Base-by-base conservation (phyloP, 495 filamentous ascomycete genomes). In the Lasiosphaeriaceae sp. region DNA sequence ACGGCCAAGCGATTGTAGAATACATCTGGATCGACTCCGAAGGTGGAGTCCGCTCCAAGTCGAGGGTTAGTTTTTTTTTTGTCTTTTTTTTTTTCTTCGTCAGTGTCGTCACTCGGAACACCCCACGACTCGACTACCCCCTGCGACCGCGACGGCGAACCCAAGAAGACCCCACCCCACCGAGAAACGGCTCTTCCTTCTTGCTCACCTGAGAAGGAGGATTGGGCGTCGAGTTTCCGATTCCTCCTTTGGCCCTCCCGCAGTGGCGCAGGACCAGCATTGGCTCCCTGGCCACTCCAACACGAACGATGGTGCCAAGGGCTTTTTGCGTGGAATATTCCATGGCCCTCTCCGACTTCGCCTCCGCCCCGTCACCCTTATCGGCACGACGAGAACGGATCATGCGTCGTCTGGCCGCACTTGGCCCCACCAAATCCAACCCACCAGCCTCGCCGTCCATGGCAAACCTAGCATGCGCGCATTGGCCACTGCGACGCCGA, bases 1-100 rank as follows among this genome's bases (percentile, higher is more conserved):
- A 88, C 67, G 92, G 91, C 69, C 77, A 69, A 35, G 75, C 91
- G 63, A 89, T 93, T 12, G 68, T 65, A 47, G 94, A 98, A 78
- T 98, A 97, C 81, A 86, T 98, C 79, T 98, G 94, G 94, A 92
- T 98, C 67, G 94, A 98, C 72, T 74, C 84, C 63, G 70, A 72
- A 57, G 87, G 86, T 67, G 88, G 86, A 59, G 79, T 86, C 63
- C 90, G 92, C 58, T 92, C 89, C 70, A 96, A 96, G 78, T 89
- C 89, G 65, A 92, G 91, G 84, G 94, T 96, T 78, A 80, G 90
- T 76, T 50, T 56, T 45, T 55, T 51, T 52, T 24, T 44, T 57
- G 61, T 52, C 26, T 49, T 46, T 52, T 29, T 11, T 51, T 60
- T 65, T 59, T 64, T 67, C 45, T 29, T 12, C 11, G 16, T 22